Percentiles rank a stretch among this genome's conserved stretches.
Evolutionary conservation across 2,329 filamentous ascomycete genomes (phyloP).

Genomic region (Neofusicoccum ribis): DNA sequence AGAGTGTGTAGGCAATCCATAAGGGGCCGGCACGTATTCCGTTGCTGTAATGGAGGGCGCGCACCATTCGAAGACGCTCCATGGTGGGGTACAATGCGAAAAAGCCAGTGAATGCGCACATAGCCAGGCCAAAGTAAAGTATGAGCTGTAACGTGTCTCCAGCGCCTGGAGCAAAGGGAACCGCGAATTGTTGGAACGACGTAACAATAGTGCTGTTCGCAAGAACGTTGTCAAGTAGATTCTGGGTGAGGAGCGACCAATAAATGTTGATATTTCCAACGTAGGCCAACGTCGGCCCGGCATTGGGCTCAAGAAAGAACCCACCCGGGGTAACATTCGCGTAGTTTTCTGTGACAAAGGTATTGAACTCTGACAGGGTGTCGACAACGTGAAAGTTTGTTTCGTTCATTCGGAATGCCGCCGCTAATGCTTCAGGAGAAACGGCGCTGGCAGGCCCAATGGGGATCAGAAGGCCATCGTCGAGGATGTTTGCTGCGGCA

Average conservation of each 20-base stretch:
- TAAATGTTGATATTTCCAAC: slow-evolving; percentile 64
- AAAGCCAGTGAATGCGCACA: slow-evolving; percentile 79
- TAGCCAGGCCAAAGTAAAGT: slow-evolving; percentile 77
- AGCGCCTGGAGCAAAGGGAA: slow-evolving; percentile 67
- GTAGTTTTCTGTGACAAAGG: slow-evolving; percentile 63
- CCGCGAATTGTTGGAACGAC: slow-evolving; percentile 73
- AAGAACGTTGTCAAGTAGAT: slow-evolving; percentile 82
- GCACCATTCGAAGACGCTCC: slow-evolving; percentile 75
- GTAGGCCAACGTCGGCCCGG: slow-evolving; percentile 68
- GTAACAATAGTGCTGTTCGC: slow-evolving; percentile 69
- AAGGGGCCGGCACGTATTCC: slow-evolving; percentile 79
- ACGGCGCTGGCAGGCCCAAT: slow-evolving; percentile 41
- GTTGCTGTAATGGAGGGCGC: slow-evolving; percentile 87
- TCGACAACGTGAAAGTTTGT: slow-evolving; percentile 56
- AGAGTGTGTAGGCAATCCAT: slow-evolving; percentile 79
- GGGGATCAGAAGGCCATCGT: slow-evolving; percentile 35
- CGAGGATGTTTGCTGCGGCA: slow-evolving; percentile 21
- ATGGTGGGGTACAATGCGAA: slow-evolving; percentile 87
- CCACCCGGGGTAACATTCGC: slow-evolving; percentile 74
- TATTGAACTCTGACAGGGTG: slow-evolving; percentile 67
- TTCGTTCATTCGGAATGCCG: slow-evolving; percentile 28
- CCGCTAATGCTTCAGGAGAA: slow-evolving; percentile 31
- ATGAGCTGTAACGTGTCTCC: slow-evolving; percentile 77
- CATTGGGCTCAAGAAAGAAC: slow-evolving; percentile 69
- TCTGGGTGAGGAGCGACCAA: slow-evolving; percentile 73